Evolutionary conservation across 805 yeast species (phyloP).

Genomic region (Kodamaea hsintzibuensis): DNA sequence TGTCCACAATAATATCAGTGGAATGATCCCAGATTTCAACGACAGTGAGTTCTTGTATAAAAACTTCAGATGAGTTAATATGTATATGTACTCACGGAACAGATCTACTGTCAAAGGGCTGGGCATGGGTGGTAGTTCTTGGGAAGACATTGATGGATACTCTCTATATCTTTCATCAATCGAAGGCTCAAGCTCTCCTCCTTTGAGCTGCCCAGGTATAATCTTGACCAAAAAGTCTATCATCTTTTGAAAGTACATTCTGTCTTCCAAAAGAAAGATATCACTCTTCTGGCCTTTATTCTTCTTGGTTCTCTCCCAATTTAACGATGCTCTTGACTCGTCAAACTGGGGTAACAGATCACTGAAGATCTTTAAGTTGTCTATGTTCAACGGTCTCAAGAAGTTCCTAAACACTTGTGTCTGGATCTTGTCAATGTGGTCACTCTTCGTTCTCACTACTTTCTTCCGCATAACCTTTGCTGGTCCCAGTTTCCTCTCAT

Average conservation of each 20-base stretch:
- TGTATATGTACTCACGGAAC: slow-evolving; percentile 37
- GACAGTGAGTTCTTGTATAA: slow-evolving; percentile 35
- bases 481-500: background rate
- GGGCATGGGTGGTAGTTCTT: slow-evolving; percentile 37
- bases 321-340: slow-evolving; percentile 21
- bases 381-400: slow-evolving; percentile 35
- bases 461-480: background rate
- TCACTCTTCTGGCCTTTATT: slow-evolving; percentile 20
- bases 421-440: slow-evolving; percentile 13
- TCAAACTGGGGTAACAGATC: slow-evolving; percentile 26
- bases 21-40: slow-evolving; percentile 34
- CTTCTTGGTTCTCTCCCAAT: slow-evolving; percentile 25
- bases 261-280: slow-evolving; percentile 27
- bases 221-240: slow-evolving; percentile 29
- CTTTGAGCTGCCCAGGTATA: slow-evolving; percentile 32
- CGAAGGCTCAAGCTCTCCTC: background rate
- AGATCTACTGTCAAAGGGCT: slow-evolving; percentile 23
- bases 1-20: slow-evolving; percentile 39
- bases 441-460: slow-evolving; percentile 8
- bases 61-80: slow-evolving; percentile 35
- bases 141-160: slow-evolving; percentile 25
- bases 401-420: slow-evolving; percentile 30
- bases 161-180: slow-evolving; percentile 4
- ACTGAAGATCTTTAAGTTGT: slow-evolving; percentile 32
- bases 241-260: slow-evolving; percentile 34